Percentiles rank a stretch among this genome's conserved stretches.
Conservation (phyloP, 257 asterid genomes). For the Penstemon davidsonii region DNA sequence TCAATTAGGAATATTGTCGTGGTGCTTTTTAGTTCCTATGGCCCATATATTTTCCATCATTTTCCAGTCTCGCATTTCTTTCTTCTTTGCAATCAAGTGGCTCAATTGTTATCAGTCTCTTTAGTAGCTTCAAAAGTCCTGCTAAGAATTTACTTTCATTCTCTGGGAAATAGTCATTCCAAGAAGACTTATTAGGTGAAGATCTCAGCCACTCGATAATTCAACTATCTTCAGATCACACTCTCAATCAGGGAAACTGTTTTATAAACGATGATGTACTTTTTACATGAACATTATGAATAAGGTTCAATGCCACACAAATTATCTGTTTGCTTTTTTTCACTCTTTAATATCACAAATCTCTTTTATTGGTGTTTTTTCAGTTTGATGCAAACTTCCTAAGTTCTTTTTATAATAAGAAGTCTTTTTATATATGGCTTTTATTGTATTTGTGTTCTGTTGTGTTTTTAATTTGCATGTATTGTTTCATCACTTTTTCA, state of each 20-base stretch:
- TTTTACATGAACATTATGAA: neutral
- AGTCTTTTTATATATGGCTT: neutral
- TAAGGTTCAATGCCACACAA: neutral
- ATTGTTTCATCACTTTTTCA: constrained; percentile 23
- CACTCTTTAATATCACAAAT: neutral
- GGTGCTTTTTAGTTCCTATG: neutral
- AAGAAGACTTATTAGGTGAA: neutral
- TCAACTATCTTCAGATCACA: neutral
- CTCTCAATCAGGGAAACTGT: neutral
- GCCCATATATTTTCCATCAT: neutral
- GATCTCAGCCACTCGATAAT: neutral
- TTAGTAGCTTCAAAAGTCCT: too few species aligned
- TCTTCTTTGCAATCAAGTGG: neutral
- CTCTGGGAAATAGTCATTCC: too few species aligned
- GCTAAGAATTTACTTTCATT: too few species aligned
- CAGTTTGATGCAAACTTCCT: neutral
- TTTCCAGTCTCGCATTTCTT: neutral
- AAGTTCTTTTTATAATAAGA: neutral
- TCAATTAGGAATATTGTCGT: too few species aligned
- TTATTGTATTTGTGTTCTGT: neutral
- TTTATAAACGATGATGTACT: neutral
- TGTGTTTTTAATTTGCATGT: constrained; percentile 14
- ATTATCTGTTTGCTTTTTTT: neutral
- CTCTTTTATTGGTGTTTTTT: constrained; percentile 12
- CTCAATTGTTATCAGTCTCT: too few species aligned